phyloP scores from a whole-genome alignment of 257 asterid species.

The Capsicum chinense region DNA sequence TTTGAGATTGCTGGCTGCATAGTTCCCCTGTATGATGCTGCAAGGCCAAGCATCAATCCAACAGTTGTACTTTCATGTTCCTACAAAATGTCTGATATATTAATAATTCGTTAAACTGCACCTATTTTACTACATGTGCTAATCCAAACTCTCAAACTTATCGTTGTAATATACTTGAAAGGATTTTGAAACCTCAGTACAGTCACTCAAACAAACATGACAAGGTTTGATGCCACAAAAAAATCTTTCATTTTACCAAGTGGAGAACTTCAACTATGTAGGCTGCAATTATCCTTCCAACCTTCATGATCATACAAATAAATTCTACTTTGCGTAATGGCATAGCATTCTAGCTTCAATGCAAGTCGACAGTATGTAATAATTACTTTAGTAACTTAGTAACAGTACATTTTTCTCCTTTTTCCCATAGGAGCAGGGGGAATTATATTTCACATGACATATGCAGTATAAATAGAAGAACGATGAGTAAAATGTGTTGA shows the following conservation, averaged over 20 bases:
- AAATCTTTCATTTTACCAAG: not conserved
- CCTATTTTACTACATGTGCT: slow-evolving; percentile 9
- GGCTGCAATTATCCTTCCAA: not conserved
- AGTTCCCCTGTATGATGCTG: slow-evolving; percentile 94
- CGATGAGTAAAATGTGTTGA: not conserved
- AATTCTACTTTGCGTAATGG: not conserved
- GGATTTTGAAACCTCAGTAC: slow-evolving; percentile 1
- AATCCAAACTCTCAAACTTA: slow-evolving; percentile 4
- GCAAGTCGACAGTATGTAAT: not conserved
- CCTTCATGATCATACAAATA: slow-evolving; percentile 3
- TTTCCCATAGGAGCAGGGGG: not conserved
- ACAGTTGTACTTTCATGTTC: slow-evolving; percentile 96
- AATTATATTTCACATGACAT: slow-evolving; percentile 6
- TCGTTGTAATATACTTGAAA: slow-evolving; percentile 5
- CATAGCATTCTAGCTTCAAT: not conserved
- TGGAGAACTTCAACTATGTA: not conserved
- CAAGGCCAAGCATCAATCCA: slow-evolving; percentile 97
- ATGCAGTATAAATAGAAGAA: slow-evolving; percentile 11
- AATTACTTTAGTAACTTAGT: not conserved
- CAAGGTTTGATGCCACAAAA: slow-evolving; percentile 2
- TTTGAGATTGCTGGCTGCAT: slow-evolving; percentile 98
- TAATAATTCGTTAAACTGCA: not conserved
- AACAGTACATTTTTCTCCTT: not conserved
- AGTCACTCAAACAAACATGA: slow-evolving; percentile 17
- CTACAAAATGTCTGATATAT: slow-evolving; percentile 41